phyloP scores from a whole-genome alignment of 768 basidiomycete genomes.

The Chlorophyllum brunneum region DNA sequence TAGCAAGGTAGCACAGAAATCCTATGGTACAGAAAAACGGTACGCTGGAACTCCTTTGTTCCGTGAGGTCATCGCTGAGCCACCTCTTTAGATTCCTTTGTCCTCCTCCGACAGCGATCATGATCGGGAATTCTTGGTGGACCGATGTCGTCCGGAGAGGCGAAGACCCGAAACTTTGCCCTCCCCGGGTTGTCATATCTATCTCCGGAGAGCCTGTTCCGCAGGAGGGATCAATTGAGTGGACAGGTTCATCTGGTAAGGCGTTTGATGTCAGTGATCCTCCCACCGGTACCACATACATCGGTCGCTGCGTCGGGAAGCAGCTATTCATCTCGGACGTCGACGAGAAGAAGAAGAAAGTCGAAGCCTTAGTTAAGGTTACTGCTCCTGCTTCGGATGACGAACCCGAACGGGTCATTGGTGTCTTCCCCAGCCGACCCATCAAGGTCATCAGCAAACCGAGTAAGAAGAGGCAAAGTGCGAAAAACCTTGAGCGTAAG shows the following conservation, averaged over 20 bases:
- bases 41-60: conserved; percentile 25
- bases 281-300: conserved; percentile 80
- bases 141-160: conserved; percentile 71
- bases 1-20: conserved; percentile 96
- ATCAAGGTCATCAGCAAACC: conserved; percentile 99
- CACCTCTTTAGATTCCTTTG: conserved; percentile 68
- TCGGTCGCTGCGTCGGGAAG: conserved; percentile 91
- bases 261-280: conserved; percentile 78
- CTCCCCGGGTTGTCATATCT: conserved; percentile 82
- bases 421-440: conserved; percentile 87
- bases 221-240: conserved; percentile 82
- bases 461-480: conserved; percentile 93
- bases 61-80: conserved; percentile 15
- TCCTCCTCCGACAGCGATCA: conserved; percentile 88
- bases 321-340: conserved; percentile 94
- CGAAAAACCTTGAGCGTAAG: conserved; percentile 90
- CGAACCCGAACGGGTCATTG: conserved; percentile 79
- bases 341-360: conserved; percentile 93
- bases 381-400: conserved; percentile 77
- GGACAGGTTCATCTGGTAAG: conserved; percentile 83
- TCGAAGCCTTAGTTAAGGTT: conserved; percentile 89
- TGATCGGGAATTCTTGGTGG: conserved; percentile 97
- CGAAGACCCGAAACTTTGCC: conserved; percentile 68
- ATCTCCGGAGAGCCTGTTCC: conserved; percentile 89
- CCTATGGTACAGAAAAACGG: conserved; percentile 95